Percentiles rank a stretch among this genome's conserved stretches.
Conservation (phyloP, 2,329 filamentous ascomycete genomes). For the Colletotrichum kahawae region DNA sequence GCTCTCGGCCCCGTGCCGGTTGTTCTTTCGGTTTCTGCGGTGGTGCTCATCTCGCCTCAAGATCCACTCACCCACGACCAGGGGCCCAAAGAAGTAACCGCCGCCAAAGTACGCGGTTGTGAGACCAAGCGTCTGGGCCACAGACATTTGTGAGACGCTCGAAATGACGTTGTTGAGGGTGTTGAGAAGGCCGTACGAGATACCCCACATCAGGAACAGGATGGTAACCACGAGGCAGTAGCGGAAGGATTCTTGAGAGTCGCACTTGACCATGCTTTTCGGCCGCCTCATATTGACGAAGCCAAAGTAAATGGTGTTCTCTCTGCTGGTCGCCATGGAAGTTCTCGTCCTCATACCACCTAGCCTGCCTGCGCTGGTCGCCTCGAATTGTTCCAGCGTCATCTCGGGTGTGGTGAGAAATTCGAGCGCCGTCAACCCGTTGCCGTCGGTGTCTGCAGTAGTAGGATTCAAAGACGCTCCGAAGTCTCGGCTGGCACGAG, state of each 20-base stretch:
- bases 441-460: conserved; percentile 9
- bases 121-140: conserved; percentile 68
- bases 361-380: conserved; percentile 25
- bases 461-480: not conserved
- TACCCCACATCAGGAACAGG: conserved; percentile 88
- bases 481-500: conserved; percentile 4
- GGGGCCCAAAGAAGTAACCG: conserved; percentile 72
- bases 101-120: conserved; percentile 75
- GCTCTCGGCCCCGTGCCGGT: conserved; percentile 39
- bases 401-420: conserved; percentile 49
- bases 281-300: conserved; percentile 75
- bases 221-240: conserved; percentile 79
- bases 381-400: conserved; percentile 15
- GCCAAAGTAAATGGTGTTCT: conserved; percentile 70
- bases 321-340: conserved; percentile 39
- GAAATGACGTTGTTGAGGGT: conserved; percentile 78
- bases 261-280: conserved; percentile 73
- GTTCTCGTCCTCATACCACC: conserved; percentile 33
- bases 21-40: conserved; percentile 42
- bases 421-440: conserved; percentile 42
- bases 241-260: conserved; percentile 68
- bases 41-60: conserved; percentile 70
- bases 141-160: conserved; percentile 63
- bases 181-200: conserved; percentile 87
- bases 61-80: conserved; percentile 73